phyloP scores from a whole-genome alignment of 2,329 filamentous ascomycete species.

The Orbilia oligospora region DNA sequence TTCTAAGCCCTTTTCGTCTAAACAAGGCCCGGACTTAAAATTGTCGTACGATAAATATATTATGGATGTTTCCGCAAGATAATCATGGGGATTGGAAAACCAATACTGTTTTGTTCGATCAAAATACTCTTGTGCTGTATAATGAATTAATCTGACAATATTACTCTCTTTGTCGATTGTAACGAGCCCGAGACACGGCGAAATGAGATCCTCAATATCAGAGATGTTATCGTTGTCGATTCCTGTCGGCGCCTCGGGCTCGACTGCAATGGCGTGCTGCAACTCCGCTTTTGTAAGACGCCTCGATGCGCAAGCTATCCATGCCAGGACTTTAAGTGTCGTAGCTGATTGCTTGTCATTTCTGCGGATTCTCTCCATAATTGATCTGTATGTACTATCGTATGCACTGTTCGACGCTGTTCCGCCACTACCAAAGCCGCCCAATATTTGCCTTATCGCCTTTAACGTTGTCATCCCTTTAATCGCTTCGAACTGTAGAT shows the following conservation, averaged over 20 bases:
- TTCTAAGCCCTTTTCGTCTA: not conserved
- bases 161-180: constrained; percentile 64
- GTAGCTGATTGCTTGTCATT: not conserved
- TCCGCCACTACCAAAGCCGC: constrained; percentile 64
- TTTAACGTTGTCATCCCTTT: constrained; percentile 65
- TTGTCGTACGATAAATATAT: constrained; percentile 43
- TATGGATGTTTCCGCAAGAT: constrained; percentile 27
- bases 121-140: constrained; percentile 65
- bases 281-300: constrained; percentile 26
- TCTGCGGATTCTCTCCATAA: constrained; percentile 17
- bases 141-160: constrained; percentile 64
- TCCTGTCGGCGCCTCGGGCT: not conserved
- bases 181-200: constrained; percentile 64
- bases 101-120: not conserved
- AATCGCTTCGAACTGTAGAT: constrained; percentile 67
- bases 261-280: constrained; percentile 23
- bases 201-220: constrained; percentile 15
- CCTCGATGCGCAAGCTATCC: constrained; percentile 28
- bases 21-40: constrained; percentile 9
- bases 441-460: constrained; percentile 65
- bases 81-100: constrained; percentile 1
- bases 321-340: constrained; percentile 19
- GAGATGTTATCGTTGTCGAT: constrained; percentile 22
- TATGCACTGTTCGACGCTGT: constrained; percentile 29
- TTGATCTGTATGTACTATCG: constrained; percentile 14